phyloP scores from a whole-genome alignment of 2,329 filamentous ascomycete species.

The Penicillium sp. region DNA sequence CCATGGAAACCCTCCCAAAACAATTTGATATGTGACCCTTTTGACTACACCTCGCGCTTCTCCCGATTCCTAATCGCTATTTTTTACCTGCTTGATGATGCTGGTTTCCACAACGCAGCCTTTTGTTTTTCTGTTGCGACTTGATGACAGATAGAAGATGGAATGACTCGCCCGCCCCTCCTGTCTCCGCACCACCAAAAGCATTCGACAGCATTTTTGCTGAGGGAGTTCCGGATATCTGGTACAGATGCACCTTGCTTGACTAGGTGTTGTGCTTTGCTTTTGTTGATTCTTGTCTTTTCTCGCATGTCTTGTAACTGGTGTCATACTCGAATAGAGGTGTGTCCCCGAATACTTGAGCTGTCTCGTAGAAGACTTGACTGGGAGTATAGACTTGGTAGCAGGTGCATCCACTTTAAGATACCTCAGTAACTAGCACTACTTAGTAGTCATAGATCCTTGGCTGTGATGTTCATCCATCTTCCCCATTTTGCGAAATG shows the following conservation, averaged over 20 bases:
- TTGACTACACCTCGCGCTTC: conserved; percentile 16
- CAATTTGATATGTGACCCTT: conserved; percentile 40
- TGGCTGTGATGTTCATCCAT: not conserved
- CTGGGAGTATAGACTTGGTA: not conserved
- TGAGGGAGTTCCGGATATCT: conserved; percentile 80
- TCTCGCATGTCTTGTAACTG: conserved; percentile 30
- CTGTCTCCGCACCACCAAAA: conserved; percentile 34
- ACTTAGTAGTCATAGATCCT: not conserved
- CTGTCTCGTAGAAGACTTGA: not conserved
- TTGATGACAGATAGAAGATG: conserved; percentile 52
- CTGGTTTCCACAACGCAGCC: conserved; percentile 20
- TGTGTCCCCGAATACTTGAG: conserved; percentile 13
- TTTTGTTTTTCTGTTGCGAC: conserved; percentile 12
- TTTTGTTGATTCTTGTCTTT: conserved; percentile 39
- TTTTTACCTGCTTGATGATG: conserved; percentile 26
- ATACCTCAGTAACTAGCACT: too few relatives aligned
- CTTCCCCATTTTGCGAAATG: too few relatives aligned
- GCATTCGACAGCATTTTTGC: conserved; percentile 51
- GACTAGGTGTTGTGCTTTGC: conserved; percentile 35
- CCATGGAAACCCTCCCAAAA: conserved; percentile 25
- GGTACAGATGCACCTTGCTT: conserved; percentile 55
- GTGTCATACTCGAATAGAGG: conserved; percentile 28
- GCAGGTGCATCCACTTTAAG: too few relatives aligned
- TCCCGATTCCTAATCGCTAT: conserved; percentile 25
- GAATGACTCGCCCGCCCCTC: conserved; percentile 41